phyloP scores from a whole-genome alignment of 106 monocot species.

The Narthecium ossifragum region DNA sequence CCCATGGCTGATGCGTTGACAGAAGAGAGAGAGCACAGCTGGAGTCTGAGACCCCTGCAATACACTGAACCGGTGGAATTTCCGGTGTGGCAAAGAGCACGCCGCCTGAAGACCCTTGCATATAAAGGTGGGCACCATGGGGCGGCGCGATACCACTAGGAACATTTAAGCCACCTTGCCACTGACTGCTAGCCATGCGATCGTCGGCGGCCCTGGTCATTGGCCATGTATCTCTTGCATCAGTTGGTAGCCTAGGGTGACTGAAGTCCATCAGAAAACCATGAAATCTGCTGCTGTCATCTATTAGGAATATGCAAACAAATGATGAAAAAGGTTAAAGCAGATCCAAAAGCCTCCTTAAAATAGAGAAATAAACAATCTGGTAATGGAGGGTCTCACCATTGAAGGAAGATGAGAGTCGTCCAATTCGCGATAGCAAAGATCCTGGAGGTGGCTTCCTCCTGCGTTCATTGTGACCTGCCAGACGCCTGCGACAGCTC shows the following conservation, averaged over 20 bases:
- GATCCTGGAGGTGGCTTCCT: constrained; percentile 52
- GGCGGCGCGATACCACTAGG: constrained; percentile 7
- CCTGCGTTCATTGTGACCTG: constrained; percentile 71
- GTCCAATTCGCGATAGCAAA: constrained; percentile 20
- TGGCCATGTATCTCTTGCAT: constrained; percentile 44
- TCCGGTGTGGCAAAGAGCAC: constrained; percentile 22
- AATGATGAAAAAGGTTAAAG: background rate
- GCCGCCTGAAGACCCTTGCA: constrained; percentile 16
- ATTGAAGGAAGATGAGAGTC: constrained; percentile 18
- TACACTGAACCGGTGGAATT: constrained; percentile 26
- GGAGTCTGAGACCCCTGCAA: constrained; percentile 45
- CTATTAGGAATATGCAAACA: constrained; percentile 7
- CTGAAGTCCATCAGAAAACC: constrained; percentile 70
- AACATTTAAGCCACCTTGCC: constrained; percentile 19
- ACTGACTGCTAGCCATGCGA: constrained; percentile 24
- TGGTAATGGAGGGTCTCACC: constrained; percentile 8
- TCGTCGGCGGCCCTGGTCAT: constrained; percentile 13
- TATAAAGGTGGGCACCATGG: constrained; percentile 13
- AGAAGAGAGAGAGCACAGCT: constrained; percentile 98
- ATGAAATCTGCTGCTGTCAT: constrained; percentile 30
- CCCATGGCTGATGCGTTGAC: constrained; percentile 61
- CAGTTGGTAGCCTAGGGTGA: constrained; percentile 32
- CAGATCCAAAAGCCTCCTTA: background rate
- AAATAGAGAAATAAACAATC: background rate
- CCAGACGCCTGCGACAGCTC: constrained; percentile 67